Percentiles rank a stretch among this genome's conserved stretches.
These are phyloP conservation scores for rapeseed (Brassica napus) DNA, from an alignment of 345 rosid species.

Conservation along the genomic window DNA sequence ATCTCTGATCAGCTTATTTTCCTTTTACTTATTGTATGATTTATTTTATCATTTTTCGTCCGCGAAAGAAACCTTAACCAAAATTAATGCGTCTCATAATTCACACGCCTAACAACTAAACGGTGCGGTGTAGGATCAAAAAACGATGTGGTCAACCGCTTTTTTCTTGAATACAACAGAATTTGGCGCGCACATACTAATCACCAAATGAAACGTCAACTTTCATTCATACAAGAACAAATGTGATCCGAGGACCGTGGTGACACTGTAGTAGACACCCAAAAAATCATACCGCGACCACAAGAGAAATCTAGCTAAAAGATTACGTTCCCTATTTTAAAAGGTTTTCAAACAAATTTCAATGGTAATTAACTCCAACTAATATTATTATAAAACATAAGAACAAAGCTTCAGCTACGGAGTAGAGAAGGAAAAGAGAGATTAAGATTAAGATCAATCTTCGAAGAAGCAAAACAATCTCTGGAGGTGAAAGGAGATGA, in stretches of 20 bases:
- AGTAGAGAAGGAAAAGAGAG: conserved; percentile 40
- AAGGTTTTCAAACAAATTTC: not conserved
- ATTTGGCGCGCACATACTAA: not conserved
- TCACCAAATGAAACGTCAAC: not conserved
- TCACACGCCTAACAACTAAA: not conserved
- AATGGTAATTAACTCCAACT: conserved; percentile 21
- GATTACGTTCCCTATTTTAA: not conserved
- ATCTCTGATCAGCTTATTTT: too few species aligned
- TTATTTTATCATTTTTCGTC: too few species aligned
- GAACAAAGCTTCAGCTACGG: conserved; percentile 21
- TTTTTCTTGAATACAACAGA: not conserved
- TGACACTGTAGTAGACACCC: not conserved
- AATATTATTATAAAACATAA: not conserved
- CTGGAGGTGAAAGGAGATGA: conserved; percentile 35
- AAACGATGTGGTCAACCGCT: not conserved
- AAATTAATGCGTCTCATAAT: too few species aligned
- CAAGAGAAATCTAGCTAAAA: conserved; percentile 6
- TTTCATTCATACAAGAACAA: not conserved
- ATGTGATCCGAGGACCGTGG: not conserved
- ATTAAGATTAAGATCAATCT: conserved; percentile 41
- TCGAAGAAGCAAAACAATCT: conserved; percentile 39
- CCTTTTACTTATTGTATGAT: too few species aligned
- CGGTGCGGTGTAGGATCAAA: not conserved
- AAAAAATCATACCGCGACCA: not conserved
- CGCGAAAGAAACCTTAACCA: too few species aligned